Conservation (phyloP, 2,329 filamentous ascomycete genomes). For the Fusarium penzigii region DNA sequence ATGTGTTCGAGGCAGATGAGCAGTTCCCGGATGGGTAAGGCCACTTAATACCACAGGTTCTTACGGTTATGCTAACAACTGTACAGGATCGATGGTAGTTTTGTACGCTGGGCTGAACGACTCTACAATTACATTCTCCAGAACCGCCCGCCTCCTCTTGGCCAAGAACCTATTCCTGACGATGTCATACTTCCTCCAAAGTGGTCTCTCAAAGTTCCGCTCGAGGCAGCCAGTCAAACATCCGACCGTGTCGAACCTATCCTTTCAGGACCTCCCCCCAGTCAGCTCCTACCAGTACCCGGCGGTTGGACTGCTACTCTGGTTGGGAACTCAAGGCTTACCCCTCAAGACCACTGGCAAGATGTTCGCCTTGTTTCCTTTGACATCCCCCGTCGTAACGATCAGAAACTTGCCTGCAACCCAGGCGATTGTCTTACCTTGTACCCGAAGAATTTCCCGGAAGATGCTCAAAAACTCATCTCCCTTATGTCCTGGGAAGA, state of each 20-base stretch:
- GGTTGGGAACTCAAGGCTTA: constrained; percentile 69
- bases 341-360: constrained; percentile 80
- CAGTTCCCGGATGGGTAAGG: constrained; percentile 87
- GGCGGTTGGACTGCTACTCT: constrained; percentile 59
- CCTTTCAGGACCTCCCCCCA: constrained; percentile 29
- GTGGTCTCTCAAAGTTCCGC: constrained; percentile 42
- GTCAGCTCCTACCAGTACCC: constrained; percentile 55
- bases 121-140: constrained; percentile 68
- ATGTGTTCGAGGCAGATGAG: constrained; percentile 86
- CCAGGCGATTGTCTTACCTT: constrained; percentile 83
- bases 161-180: constrained; percentile 69
- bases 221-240: neutral
- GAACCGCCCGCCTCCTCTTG: constrained; percentile 68
- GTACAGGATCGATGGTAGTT: constrained; percentile 74
- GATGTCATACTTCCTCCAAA: constrained; percentile 75
- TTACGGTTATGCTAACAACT: neutral
- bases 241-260: constrained; percentile 15
- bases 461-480: constrained; percentile 79
- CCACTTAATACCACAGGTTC: neutral
- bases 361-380: constrained; percentile 84
- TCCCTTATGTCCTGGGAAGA: constrained; percentile 75
- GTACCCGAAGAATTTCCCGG: constrained; percentile 82
- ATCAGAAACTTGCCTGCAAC: constrained; percentile 39
- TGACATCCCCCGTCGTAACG: constrained; percentile 37
- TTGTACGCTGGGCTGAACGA: constrained; percentile 73